Conservation (phyloP, 768 basidiomycete genomes). For the Chalciporus chontae region DNA sequence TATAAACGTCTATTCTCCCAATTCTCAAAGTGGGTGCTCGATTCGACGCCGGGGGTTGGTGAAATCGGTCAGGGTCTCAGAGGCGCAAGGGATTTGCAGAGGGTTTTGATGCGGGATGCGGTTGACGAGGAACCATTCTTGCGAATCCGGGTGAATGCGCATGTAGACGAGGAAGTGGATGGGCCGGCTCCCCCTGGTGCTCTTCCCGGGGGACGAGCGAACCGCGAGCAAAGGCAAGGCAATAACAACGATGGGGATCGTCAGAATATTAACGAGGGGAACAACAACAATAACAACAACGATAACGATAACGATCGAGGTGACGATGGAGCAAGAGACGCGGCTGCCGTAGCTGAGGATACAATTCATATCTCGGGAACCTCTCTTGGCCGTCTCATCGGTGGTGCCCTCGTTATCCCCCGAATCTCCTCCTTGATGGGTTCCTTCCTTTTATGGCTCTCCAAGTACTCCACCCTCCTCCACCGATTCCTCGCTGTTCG, state of each 20-base stretch:
- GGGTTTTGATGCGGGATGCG: conserved; percentile 18
- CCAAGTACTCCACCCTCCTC: conserved; percentile 33
- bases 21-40: conserved; percentile 44
- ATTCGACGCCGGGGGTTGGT: conserved; percentile 21
- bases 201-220: conserved; percentile 7
- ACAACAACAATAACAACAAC: conserved; percentile 9
- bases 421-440: conserved; percentile 68
- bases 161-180: conserved; percentile 29
- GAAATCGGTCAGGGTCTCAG: conserved; percentile 13
- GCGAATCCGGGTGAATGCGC: conserved; percentile 29
- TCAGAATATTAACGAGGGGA: background rate
- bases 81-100: conserved; percentile 20
- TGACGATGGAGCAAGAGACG: conserved; percentile 29
- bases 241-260: conserved; percentile 5
- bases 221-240: conserved; percentile 13
- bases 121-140: conserved; percentile 30
- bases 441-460: conserved; percentile 49
- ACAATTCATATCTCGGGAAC: conserved; percentile 55
- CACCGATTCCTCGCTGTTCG: conserved; percentile 25
- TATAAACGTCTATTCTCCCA: conserved; percentile 42
- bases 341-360: conserved; percentile 49
- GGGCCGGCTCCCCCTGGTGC: conserved; percentile 12
- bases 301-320: conserved; percentile 9
- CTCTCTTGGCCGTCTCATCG: conserved; percentile 62
- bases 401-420: conserved; percentile 67